Evolutionary conservation across 1,284 basidiomycete species (phyloP), one percentile per base, ranked within the genome.

Genomic region (Pseudozyma tsukubaensis): DNA sequence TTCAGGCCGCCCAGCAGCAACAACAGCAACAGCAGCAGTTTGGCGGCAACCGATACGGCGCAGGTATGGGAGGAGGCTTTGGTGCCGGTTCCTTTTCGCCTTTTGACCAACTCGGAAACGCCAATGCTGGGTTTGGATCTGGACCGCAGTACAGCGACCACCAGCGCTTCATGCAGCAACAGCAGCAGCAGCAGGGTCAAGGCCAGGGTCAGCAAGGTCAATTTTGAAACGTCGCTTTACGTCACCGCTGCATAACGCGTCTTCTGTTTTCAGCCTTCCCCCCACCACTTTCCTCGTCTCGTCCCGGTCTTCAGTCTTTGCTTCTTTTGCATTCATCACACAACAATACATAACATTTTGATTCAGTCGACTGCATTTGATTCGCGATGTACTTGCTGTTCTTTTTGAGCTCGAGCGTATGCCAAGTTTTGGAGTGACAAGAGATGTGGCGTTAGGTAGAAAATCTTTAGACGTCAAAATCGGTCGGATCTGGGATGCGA

Each of bases 1-100:
- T 72, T 16, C 68, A 70, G 47, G 72, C 71, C 24, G 65, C 59
- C 37, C 76, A 76, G 55, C 72, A 77, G 21, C 74, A 77, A 44
- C 72, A 77, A 44, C 72, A 72, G 53, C 73, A 76, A 37, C 72
- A 72, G 47, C 66, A 73, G 40, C 49, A 51, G 11, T 72, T 68
- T 32, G 70, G 71, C 37, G 62, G 63, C 47, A 64, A 53, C 21
- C 61, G 68, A n/a, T 71, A 65, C 35, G 62, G 61, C 24, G 51
- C 37, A 4, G 57, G 53, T 19, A 61, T 64, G 57, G 62, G 66
- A 50, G 70, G 68, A 34, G 55, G 61, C 37, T 59, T 63, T 21
- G 55, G 50, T 18, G 24, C 24, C 3, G 65, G 49, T 8, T 68
- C 65, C 10, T 74, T 74, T 24, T 74, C 72, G 43, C 72, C 65